Base-by-base conservation (phyloP, 1,284 basidiomycete genomes). In the Microbotryum scabiosae region DNA sequence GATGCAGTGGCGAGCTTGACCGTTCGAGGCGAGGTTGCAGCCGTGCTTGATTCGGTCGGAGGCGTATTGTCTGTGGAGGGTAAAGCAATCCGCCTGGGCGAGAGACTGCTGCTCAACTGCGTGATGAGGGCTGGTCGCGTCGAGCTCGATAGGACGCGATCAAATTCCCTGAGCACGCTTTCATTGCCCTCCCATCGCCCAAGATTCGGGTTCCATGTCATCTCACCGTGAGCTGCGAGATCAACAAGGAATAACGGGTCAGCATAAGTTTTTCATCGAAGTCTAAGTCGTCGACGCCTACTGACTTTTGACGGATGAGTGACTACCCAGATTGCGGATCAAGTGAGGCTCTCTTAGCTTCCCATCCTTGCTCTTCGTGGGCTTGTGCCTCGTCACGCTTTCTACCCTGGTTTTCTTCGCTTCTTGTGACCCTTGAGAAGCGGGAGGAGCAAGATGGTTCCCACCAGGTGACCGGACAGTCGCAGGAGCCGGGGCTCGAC, bases 181-280 rank as follows among this genome's bases (percentile, higher is more conserved):
- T 97, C 93, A 75, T 97, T 97, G 61, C 94, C 94, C 78, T 97
- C 93, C 93, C 93, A 97, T 25, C 88, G 85, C 26, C 90, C 81
- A 9, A 84, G 84, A 43, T 78, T 79, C 25, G 91, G 90, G 75
- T 97, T 97, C 89, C 91, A 97, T 69, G 85, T 89, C 94, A 97
- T 97, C 61, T 94, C 90, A 25, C 90, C 90, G 60, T 93, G 83
- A 49, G 88, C 90, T 90, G 71, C 28, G 21, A 5, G 41, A 41
- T 41, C 36, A 41, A 41, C 36, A 36, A 28, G 47, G 57, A 53
- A 64, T 58, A 16, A 56, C 52, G 63, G 54, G 65, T 65, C 47
- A 72, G 60, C 59, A 57, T 60, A 54, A 32, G 51, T 30, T 54
- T 56, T 28, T 25, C 41, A 51, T 43, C 26, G 32, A 5, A 30